Percentiles rank a stretch among this genome's conserved stretches.
Evolutionary conservation across 805 yeast genomes (phyloP).

Genomic region (Candida incommunis): DNA sequence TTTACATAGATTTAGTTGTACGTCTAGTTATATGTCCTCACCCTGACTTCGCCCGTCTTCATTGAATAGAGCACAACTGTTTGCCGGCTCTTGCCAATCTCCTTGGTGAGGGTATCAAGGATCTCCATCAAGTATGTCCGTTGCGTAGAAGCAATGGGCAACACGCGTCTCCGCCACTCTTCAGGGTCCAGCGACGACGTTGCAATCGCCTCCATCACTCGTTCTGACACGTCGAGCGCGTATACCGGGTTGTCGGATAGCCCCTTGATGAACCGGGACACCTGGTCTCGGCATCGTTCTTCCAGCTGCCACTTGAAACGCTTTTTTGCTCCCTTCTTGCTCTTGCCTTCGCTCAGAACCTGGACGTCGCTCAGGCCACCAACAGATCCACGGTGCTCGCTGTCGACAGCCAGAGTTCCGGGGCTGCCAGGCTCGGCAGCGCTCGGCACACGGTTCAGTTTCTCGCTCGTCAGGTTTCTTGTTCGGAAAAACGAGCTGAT

Average conservation of each 20-base stretch:
- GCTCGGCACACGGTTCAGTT: neutral
- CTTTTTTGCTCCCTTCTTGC: conserved; percentile 54
- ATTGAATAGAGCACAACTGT: conserved; percentile 70
- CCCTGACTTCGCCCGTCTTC: conserved; percentile 52
- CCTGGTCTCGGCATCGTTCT: conserved; percentile 52
- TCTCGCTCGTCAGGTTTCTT: conserved; percentile 14
- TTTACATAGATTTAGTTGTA: neutral
- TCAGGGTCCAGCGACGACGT: conserved; percentile 19
- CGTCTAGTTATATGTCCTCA: neutral
- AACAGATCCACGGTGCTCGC: conserved; percentile 2
- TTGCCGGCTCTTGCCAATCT: conserved; percentile 52
- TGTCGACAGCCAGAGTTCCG: conserved; percentile 3
- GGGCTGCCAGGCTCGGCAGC: conserved; percentile 9
- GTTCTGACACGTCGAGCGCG: conserved; percentile 68
- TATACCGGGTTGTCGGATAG: conserved; percentile 59
- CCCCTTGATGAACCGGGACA: conserved; percentile 36
- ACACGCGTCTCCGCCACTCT: conserved; percentile 63
- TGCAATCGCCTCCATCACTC: conserved; percentile 63
- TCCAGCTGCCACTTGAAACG: conserved; percentile 71
- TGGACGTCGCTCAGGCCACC: conserved; percentile 2
- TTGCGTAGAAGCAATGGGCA: conserved; percentile 71
- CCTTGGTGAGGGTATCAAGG: conserved; percentile 56
- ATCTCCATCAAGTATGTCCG: conserved; percentile 67
- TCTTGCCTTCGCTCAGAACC: conserved; percentile 54
- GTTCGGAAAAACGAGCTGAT: conserved; percentile 30